Base-by-base conservation (phyloP, 805 yeast genomes). In the Helenozyma baotianmanensis region DNA sequence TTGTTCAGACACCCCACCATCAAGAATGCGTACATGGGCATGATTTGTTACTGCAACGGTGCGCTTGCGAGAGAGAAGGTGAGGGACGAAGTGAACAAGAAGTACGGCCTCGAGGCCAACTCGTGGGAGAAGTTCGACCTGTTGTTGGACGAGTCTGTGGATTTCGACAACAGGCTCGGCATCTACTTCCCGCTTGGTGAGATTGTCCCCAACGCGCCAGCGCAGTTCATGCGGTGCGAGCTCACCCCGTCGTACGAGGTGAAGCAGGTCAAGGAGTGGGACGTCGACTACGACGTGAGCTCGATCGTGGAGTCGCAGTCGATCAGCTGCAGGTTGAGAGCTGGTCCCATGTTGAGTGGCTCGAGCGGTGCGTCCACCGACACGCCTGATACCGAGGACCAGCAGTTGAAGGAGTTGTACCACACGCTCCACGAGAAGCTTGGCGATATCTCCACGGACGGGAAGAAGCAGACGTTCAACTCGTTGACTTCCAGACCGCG, bases 11-110 rank as follows among this genome's bases (percentile, higher is more conserved):
- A 89, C 53, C 96, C 97, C 7, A 82, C 94, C 0, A 73, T 83
- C 40, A 73, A 75, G 1, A 70, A 69, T 23, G 78, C 81, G 23
- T 88, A 78, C 54, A 89, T 88, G 96, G 95, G 94, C 14, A 88
- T 88, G 97, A 76, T 89, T 34, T 88, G 97, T 55, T 88, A 88
- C 56, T 83, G 94, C 51, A 88, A 88, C 54, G 96, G 97, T 0
- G 74, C 96, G 0, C 62, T 88, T 30, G 95, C 96, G 0, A 68
- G 97, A 43, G 96, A 88, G 49, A 68, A 70, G 36, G 68, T 87
- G 9, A 68, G 92, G 30, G 81, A 87, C 55, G 64, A 61, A 15
- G 40, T 86, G 19, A 82, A 82, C 49, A 56, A 58, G 24, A 64
- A 70, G 45, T 60, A 63, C 35, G 48, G 52, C 2, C 39, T 50